Evolutionary conservation across 2,329 filamentous ascomycete genomes (phyloP).

Genomic region (Madurella fahalii): DNA sequence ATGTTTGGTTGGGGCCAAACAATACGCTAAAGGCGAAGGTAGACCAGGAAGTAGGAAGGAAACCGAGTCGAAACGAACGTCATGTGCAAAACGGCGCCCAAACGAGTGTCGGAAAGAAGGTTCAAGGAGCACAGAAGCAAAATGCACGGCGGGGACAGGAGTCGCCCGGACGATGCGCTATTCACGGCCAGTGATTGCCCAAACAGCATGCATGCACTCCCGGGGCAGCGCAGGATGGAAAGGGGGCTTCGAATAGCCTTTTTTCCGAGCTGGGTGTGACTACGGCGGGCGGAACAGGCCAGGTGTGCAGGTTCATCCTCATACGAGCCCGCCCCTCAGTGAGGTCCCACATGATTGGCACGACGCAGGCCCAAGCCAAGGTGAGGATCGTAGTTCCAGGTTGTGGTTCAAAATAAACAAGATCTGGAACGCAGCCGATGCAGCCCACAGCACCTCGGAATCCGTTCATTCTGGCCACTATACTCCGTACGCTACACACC

Average conservation of each 20-base stretch:
- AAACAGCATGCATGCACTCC: constrained; percentile 9
- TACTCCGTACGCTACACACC: too few species aligned
- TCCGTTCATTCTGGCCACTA: neutral
- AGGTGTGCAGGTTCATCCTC: constrained; percentile 14
- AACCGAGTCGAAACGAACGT: constrained; percentile 25
- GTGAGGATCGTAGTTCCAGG: constrained; percentile 14
- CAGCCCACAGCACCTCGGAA: neutral
- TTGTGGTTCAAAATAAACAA: constrained; percentile 27
- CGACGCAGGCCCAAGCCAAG: constrained; percentile 16
- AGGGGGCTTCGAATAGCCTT: constrained; percentile 20
- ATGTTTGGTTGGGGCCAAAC: neutral
- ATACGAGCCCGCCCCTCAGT: constrained; percentile 22
- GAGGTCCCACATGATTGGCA: constrained; percentile 19
- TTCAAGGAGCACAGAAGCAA: constrained; percentile 12
- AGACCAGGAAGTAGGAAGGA: neutral
- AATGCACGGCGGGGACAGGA: constrained; percentile 14
- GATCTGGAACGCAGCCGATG: constrained; percentile 19
- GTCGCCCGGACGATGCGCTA: constrained; percentile 17
- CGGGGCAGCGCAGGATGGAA: constrained; percentile 16
- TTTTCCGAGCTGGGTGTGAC: neutral
- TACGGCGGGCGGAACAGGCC: constrained; percentile 23
- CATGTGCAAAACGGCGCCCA: constrained; percentile 23
- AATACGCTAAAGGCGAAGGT: constrained; percentile 1
- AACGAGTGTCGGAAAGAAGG: constrained; percentile 28
- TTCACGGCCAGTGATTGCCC: constrained; percentile 15